Base-by-base conservation (phyloP, 495 filamentous ascomycete genomes). In the Tetracladium setigerum region DNA sequence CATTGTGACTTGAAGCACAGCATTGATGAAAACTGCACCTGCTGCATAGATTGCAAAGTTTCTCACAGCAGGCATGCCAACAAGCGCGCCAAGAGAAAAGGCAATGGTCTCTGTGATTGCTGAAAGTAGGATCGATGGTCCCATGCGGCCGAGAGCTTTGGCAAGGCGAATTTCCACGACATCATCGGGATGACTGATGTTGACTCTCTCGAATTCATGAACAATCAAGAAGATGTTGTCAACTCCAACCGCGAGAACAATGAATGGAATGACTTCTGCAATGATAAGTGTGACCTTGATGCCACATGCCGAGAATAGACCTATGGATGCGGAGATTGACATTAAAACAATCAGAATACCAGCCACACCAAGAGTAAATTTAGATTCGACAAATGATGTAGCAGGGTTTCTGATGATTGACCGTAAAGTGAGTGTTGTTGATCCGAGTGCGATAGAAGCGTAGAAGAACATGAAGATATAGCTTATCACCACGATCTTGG, bases 221-320 rank as follows among this genome's bases (percentile, higher is more conserved):
- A 97, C 94, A 41, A 98, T 95, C 41, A 98, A 67, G 67, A 98
- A 98, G 59, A 98, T 97, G 61, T 98, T 98, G 73, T 98, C 92
- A 9, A 98, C 94, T 18, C 92, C 92, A 14, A 98, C 86, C 38
- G 92, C 92, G 10, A 98, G 68, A 11, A 98, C 90, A 52, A 98
- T 80, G 64, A 98, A 98, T 0, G 92, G 92, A 48, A 98, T 98
- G 51, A 98, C 92, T 60, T 98, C 92, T 6, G 95, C 91, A 53
- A 98, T 97, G 58, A 98, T 97, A 50, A 98, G 68, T 3, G 92
- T 98, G 27, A 87, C 94, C 64, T 91, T 95, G 55, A 97, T 76
- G 7, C 88, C 89, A 24, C 78, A 73, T 47, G 85, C 89, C 0
- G 90, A 95, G 59, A 96, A 98, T 30, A 97, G 63, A 9, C 92